Evolutionary conservation across 1,284 basidiomycete species (phyloP).

Genomic region (Neolentinus lepideus): DNA sequence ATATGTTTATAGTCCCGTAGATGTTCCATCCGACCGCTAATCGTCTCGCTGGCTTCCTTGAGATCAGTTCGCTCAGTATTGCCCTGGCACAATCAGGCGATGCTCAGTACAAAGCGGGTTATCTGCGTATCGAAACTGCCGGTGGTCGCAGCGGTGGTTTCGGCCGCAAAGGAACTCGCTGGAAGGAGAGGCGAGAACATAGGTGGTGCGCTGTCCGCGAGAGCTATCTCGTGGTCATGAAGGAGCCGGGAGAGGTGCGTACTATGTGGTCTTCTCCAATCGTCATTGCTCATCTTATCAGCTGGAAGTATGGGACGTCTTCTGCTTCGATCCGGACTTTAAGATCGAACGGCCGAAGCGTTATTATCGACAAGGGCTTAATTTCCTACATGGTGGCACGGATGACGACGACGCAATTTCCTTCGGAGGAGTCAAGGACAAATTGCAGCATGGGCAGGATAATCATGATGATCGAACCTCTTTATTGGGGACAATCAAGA

Average conservation of each 20-base stretch:
- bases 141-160: slow-evolving; percentile 44
- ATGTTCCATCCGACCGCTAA: slow-evolving; percentile 97
- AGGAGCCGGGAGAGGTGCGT: slow-evolving; percentile 81
- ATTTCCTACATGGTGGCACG: slow-evolving; percentile 38
- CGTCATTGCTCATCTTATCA: too few species aligned
- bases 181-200: slow-evolving; percentile 65
- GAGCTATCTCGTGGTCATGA: slow-evolving; percentile 84
- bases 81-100: slow-evolving; percentile 81
- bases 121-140: slow-evolving; percentile 52
- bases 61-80: slow-evolving; percentile 87
- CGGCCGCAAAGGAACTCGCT: slow-evolving; percentile 57
- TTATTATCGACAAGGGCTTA: slow-evolving; percentile 73
- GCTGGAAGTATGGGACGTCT: slow-evolving; percentile 86
- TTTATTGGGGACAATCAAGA: slow-evolving; percentile 43
- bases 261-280: not conserved
- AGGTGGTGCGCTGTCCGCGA: slow-evolving; percentile 95
- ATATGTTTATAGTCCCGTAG: slow-evolving; percentile 34
- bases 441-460: slow-evolving; percentile 13
- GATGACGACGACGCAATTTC: slow-evolving; percentile 20
- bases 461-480: slow-evolving; percentile 24
- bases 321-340: slow-evolving; percentile 90
- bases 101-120: slow-evolving; percentile 85
- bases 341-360: slow-evolving; percentile 74
- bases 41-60: slow-evolving; percentile 89
- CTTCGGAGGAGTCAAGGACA: slow-evolving; percentile 11